phyloP scores from a whole-genome alignment of 805 yeast species.

The Babjeviella inositovora region DNA sequence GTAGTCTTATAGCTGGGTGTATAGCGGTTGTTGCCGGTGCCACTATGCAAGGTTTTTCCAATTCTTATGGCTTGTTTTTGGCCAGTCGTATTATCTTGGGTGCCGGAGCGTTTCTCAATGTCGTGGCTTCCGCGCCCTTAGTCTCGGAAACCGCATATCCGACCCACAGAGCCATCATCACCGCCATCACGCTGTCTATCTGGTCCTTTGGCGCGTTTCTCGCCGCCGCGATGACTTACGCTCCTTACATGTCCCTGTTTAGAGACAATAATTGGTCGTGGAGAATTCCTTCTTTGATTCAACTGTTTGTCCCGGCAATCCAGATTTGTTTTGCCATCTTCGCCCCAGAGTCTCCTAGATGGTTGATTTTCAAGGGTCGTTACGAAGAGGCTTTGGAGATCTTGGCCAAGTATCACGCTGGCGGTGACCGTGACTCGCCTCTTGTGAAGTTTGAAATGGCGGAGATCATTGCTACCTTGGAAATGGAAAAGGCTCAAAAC shows the following conservation, averaged over 20 bases:
- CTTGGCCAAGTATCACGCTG: slow-evolving; percentile 21
- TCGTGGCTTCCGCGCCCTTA: slow-evolving; percentile 26
- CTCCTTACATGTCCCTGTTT: slow-evolving; percentile 19
- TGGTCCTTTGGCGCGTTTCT: slow-evolving; percentile 40
- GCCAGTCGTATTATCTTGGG: slow-evolving; percentile 31
- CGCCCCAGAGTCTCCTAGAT: slow-evolving; percentile 36
- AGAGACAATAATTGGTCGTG: slow-evolving; percentile 20
- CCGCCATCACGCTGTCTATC: slow-evolving; percentile 30
- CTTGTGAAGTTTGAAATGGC: slow-evolving; percentile 19
- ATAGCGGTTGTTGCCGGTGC: too few species aligned
- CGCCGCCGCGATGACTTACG: slow-evolving; percentile 34
- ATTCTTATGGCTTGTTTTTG: slow-evolving; percentile 14
- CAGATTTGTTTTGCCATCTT: slow-evolving; percentile 18
- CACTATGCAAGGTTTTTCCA: too few species aligned
- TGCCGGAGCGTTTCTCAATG: slow-evolving; percentile 22
- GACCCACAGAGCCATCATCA: slow-evolving; percentile 18
- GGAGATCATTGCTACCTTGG: slow-evolving; percentile 20
- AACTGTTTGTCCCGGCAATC: slow-evolving; percentile 26
- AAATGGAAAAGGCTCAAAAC: slow-evolving; percentile 17
- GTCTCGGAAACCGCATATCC: slow-evolving; percentile 36
- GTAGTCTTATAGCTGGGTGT: slow-evolving; percentile 10
- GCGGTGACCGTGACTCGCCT: slow-evolving; percentile 12
- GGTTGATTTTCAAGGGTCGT: slow-evolving; percentile 19
- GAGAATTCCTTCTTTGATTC: slow-evolving; percentile 39
- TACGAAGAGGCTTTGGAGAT: slow-evolving; percentile 23